These are phyloP conservation scores for Penicillium sp. DNA, from an alignment of 2,329 filamentous ascomycete species.

Conservation along the genomic window DNA sequence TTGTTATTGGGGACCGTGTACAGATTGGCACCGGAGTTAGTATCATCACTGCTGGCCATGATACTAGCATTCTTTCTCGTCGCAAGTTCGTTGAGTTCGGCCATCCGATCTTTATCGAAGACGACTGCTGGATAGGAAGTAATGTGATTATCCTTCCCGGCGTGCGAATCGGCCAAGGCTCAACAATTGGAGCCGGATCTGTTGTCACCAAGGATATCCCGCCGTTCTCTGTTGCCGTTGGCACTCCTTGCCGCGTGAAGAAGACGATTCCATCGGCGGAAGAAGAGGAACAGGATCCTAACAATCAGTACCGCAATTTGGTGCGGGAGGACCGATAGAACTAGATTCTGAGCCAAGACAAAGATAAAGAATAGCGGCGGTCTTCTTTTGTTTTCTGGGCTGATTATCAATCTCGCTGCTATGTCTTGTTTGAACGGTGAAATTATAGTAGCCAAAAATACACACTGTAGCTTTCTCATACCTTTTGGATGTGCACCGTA, in stretches of 20 bases:
- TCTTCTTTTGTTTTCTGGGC: background rate
- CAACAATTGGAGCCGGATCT: constrained; percentile 39
- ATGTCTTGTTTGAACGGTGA: background rate
- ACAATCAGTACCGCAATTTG: constrained; percentile 17
- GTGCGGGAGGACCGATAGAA: background rate
- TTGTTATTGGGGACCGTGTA: constrained; percentile 53
- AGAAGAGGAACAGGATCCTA: constrained; percentile 23
- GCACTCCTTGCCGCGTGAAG: constrained; percentile 17
- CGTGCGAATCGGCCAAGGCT: constrained; percentile 42
- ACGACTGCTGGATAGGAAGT: constrained; percentile 51
- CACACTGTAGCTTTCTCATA: too few species aligned
- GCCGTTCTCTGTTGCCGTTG: constrained; percentile 31
- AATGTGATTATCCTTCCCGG: constrained; percentile 45
- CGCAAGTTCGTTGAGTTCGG: constrained; percentile 52
- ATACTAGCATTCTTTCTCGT: constrained; percentile 48
- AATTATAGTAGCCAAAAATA: background rate
- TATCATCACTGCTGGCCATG: constrained; percentile 54
- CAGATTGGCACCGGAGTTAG: constrained; percentile 54
- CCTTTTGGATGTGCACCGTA: too few species aligned
- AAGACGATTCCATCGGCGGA: constrained; percentile 20
- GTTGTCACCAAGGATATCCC: constrained; percentile 41
- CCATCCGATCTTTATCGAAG: constrained; percentile 46
- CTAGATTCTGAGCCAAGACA: too few species aligned
- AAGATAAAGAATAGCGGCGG: background rate
- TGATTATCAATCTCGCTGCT: background rate